phyloP scores from a whole-genome alignment of 208 protist species.

The Leishmania amazonensis region DNA sequence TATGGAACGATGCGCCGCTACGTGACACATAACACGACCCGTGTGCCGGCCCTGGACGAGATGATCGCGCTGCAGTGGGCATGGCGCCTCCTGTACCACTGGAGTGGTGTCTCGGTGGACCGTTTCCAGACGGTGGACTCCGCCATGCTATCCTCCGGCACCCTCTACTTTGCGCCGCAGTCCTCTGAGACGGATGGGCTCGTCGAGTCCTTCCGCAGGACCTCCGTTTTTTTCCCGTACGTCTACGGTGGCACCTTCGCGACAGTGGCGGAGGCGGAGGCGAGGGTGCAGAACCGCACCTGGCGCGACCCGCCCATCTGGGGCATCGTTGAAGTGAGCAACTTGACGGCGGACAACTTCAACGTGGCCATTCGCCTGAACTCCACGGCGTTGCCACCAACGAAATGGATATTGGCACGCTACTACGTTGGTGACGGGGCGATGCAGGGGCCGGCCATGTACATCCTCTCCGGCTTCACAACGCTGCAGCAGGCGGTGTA shows the following conservation, averaged over 20 bases:
- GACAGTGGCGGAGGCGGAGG: slow-evolving; percentile 27
- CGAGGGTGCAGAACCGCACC: slow-evolving; percentile 25
- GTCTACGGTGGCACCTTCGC: slow-evolving; percentile 44
- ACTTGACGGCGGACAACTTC: slow-evolving; percentile 34
- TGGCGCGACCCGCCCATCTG: slow-evolving; percentile 39
- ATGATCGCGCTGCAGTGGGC: slow-evolving; percentile 59
- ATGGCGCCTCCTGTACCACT: slow-evolving; percentile 37
- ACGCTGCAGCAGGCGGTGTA: slow-evolving; percentile 57
- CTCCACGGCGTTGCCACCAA: slow-evolving; percentile 41
- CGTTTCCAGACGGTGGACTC: slow-evolving; percentile 18
- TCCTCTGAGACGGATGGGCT: slow-evolving; percentile 33
- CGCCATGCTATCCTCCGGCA: slow-evolving; percentile 47
- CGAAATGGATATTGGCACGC: slow-evolving; percentile 19
- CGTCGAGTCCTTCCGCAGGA: slow-evolving; percentile 35
- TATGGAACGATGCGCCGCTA: slow-evolving; percentile 23
- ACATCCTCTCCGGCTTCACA: slow-evolving; percentile 67
- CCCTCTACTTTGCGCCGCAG: slow-evolving; percentile 51
- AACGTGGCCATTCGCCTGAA: slow-evolving; percentile 61
- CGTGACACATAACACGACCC: slow-evolving; percentile 26
- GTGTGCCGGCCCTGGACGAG: slow-evolving; percentile 47
- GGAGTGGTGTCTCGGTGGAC: slow-evolving; percentile 17
- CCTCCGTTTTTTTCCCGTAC: slow-evolving; percentile 47
- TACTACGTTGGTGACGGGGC: slow-evolving; percentile 39
- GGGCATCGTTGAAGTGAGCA: slow-evolving; percentile 53
- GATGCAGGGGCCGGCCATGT: slow-evolving; percentile 38